Evolutionary conservation across 768 basidiomycete species (phyloP).

Genomic region (Phylloporus arenicola): DNA sequence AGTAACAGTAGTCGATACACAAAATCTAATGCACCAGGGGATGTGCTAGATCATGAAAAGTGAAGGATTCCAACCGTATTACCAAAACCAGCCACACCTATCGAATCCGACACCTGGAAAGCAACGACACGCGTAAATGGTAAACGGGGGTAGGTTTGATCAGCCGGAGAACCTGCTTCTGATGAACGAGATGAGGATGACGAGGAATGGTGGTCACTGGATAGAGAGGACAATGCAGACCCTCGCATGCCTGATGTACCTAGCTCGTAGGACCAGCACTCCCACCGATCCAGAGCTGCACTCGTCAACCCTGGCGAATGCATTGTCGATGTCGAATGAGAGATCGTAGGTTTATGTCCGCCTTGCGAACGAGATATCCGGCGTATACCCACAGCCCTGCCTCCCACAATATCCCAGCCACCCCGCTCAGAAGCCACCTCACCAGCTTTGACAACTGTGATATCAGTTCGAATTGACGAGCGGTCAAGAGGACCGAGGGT

Average conservation of each 20-base stretch:
- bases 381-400: constrained; percentile 64
- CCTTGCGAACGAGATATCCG: constrained; percentile 49
- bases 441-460: constrained; percentile 47
- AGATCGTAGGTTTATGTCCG: constrained; percentile 22
- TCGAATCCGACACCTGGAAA: constrained; percentile 43
- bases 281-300: constrained; percentile 75
- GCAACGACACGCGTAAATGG: constrained; percentile 79
- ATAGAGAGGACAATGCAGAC: constrained; percentile 47
- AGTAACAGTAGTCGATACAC: constrained; percentile 16
- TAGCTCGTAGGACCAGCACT: constrained; percentile 74
- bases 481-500: constrained; percentile 34
- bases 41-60: constrained; percentile 18
- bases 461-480: constrained; percentile 38
- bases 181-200: constrained; percentile 3
- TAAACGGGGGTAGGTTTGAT: constrained; percentile 44
- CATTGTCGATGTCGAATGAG: constrained; percentile 10
- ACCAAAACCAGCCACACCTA: constrained; percentile 68
- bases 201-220: constrained; percentile 16
- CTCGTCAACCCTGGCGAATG: constrained; percentile 45
- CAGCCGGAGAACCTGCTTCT: not conserved
- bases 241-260: constrained; percentile 42
- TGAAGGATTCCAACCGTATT: constrained; percentile 46
- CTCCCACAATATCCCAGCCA: constrained; percentile 62
- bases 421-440: constrained; percentile 70
- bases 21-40: constrained; percentile 1